phyloP scores from a whole-genome alignment of 176 grass and related monocot species.

The Cenchrus fungigraminus region DNA sequence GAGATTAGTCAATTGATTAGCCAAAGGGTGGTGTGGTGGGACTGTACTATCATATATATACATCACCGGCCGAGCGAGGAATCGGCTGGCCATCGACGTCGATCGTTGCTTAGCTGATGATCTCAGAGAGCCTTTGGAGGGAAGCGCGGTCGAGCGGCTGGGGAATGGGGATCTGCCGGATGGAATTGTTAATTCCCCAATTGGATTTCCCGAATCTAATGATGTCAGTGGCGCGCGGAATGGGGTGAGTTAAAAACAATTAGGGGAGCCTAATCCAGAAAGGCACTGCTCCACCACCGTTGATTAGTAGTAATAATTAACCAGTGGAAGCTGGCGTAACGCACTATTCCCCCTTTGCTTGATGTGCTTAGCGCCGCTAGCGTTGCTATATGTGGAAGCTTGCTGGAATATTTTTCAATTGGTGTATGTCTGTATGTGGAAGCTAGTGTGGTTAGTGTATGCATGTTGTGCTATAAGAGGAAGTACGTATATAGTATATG shows the following conservation, averaged over 20 bases:
- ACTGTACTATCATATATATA: neutral
- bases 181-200: neutral
- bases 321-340: slow-evolving; percentile 18
- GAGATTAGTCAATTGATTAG: slow-evolving; percentile 28
- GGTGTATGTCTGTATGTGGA: too few relatives aligned
- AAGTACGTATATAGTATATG: neutral
- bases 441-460: neutral
- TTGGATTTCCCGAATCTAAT: slow-evolving; percentile 49
- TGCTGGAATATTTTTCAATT: neutral
- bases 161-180: neutral
- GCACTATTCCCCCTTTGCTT: neutral
- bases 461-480: neutral
- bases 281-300: slow-evolving; percentile 41
- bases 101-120: neutral
- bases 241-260: slow-evolving; percentile 1
- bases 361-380: neutral
- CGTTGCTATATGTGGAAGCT: neutral
- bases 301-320: slow-evolving; percentile 1
- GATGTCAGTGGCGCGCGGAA: slow-evolving; percentile 14
- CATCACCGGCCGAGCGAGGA: neutral
- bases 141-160: neutral
- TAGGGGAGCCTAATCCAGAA: slow-evolving; percentile 33
- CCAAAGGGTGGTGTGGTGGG: neutral
- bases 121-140: slow-evolving; percentile 15
- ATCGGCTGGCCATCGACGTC: neutral